phyloP scores from a whole-genome alignment of 2,329 filamentous ascomycete species.

The Plectosphaerella sp. region DNA sequence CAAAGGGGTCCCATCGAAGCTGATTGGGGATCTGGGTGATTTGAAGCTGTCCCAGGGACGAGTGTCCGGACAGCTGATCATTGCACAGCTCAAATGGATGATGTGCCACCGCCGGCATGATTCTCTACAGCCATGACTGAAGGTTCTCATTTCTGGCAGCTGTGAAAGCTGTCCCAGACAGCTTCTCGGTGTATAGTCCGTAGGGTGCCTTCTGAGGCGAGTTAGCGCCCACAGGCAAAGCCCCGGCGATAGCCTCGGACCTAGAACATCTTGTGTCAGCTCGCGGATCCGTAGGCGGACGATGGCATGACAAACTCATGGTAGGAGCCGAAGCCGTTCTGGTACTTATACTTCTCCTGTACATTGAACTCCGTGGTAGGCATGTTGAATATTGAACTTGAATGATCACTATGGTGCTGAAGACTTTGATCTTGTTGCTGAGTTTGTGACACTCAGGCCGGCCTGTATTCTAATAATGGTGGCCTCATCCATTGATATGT shows the following conservation, averaged over 20 bases:
- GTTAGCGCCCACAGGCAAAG: slow-evolving; percentile 63
- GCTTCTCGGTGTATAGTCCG: slow-evolving; percentile 66
- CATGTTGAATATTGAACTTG: slow-evolving; percentile 15
- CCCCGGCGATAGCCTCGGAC: slow-evolving; percentile 61
- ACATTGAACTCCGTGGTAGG: slow-evolving; percentile 27
- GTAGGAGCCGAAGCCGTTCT: slow-evolving; percentile 65
- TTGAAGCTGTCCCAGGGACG: too few relatives aligned
- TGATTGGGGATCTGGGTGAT: too few relatives aligned
- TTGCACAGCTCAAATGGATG: slow-evolving; percentile 21
- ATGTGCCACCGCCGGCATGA: slow-evolving; percentile 52
- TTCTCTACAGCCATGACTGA: slow-evolving; percentile 57
- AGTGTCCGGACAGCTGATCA: slow-evolving; percentile 18
- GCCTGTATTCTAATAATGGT: background rate
- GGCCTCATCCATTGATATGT: background rate
- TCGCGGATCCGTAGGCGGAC: background rate
- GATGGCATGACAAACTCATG: slow-evolving; percentile 50
- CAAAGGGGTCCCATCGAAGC: too few relatives aligned
- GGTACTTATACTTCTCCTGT: slow-evolving; percentile 52
- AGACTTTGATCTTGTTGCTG: too few relatives aligned
- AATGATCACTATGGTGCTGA: too few relatives aligned
- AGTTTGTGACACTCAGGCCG: background rate
- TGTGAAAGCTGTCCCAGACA: slow-evolving; percentile 57
- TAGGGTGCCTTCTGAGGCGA: slow-evolving; percentile 66
- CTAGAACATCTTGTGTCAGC: slow-evolving; percentile 28
- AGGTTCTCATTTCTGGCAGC: slow-evolving; percentile 53